These are phyloP conservation scores for Pestalotiopsis sp. DNA, from an alignment of 2,329 filamentous ascomycete species.

Conservation along the genomic window DNA sequence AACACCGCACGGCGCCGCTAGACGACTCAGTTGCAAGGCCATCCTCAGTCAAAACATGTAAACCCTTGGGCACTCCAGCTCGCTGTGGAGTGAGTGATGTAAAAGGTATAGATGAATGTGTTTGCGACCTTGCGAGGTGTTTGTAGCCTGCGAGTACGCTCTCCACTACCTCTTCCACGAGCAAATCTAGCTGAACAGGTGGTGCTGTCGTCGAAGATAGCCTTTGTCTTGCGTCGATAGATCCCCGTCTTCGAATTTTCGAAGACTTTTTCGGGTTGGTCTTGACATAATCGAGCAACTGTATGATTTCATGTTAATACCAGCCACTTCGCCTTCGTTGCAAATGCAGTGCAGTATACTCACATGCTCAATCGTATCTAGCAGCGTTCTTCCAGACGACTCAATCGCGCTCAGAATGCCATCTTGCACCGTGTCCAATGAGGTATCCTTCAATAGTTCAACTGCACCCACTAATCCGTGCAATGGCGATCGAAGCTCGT, in stretches of 20 bases:
- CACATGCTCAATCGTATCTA: slow-evolving; percentile 6
- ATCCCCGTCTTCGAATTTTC: slow-evolving; percentile 9
- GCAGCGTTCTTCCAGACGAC: slow-evolving; percentile 6
- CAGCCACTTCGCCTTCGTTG: slow-evolving; percentile 42
- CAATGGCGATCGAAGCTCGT: slow-evolving; percentile 62
- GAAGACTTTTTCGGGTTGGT: slow-evolving; percentile 42
- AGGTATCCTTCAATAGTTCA: slow-evolving; percentile 20
- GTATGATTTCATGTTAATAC: slow-evolving; percentile 39
- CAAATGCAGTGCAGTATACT: not conserved
- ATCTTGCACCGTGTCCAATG: not conserved
- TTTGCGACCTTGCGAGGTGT: not conserved
- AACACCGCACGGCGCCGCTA: slow-evolving; percentile 40
- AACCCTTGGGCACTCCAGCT: not conserved
- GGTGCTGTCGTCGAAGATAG: not conserved
- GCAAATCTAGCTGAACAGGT: not conserved
- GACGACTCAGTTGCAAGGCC: not conserved
- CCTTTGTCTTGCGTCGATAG: not conserved
- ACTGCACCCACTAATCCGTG: slow-evolving; percentile 48
- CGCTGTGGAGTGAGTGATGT: not conserved
- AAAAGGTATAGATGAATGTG: not conserved
- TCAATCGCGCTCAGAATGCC: slow-evolving; percentile 2
- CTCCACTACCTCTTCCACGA: slow-evolving; percentile 11
- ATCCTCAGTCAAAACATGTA: not conserved
- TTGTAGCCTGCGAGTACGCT: slow-evolving; percentile 7
- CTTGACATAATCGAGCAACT: slow-evolving; percentile 55